These are phyloP conservation scores for Tetrahymena elliotti DNA, from an alignment of 73 alveolate species.

Conservation along the genomic window DNA sequence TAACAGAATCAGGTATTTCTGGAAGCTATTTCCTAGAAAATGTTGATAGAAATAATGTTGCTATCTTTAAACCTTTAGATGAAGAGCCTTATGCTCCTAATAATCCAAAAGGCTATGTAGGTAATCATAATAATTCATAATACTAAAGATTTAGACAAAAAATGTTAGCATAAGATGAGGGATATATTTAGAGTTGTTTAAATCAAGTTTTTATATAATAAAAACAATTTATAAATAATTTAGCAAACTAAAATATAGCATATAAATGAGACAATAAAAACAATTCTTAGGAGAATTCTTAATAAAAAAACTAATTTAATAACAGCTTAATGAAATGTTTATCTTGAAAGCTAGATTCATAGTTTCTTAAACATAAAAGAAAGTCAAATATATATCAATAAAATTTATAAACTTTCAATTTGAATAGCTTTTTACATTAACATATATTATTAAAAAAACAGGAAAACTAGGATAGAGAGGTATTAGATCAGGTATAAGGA, in stretches of 20 bases:
- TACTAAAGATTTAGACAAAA: neutral
- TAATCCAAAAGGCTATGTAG: constrained; percentile 88
- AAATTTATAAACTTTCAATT: neutral
- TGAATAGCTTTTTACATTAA: no score
- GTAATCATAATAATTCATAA: constrained; percentile 60
- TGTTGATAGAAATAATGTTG: constrained; percentile 53
- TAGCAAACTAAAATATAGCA: neutral
- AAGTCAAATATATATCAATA: neutral
- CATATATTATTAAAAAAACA: neutral
- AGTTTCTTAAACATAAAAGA: neutral
- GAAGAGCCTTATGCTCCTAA: constrained; percentile 98
- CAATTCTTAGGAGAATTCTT: no score
- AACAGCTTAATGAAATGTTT: neutral
- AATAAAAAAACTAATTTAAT: neutral
- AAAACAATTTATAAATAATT: no score
- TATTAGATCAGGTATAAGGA: constrained; percentile 82
- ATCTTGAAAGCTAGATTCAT: neutral
- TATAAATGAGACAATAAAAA: neutral
- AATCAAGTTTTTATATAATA: neutral
- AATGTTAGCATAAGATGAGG: neutral
- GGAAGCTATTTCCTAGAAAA: constrained; percentile 89
- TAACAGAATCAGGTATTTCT: constrained; percentile 92
- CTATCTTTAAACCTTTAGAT: constrained; percentile 93
- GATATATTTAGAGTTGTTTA: no score
- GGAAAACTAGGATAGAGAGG: constrained; percentile 17